Percentiles rank a stretch among this genome's conserved stretches.
Conservation (phyloP, 805 yeast genomes). For the Wickerhamiella musiphila region DNA sequence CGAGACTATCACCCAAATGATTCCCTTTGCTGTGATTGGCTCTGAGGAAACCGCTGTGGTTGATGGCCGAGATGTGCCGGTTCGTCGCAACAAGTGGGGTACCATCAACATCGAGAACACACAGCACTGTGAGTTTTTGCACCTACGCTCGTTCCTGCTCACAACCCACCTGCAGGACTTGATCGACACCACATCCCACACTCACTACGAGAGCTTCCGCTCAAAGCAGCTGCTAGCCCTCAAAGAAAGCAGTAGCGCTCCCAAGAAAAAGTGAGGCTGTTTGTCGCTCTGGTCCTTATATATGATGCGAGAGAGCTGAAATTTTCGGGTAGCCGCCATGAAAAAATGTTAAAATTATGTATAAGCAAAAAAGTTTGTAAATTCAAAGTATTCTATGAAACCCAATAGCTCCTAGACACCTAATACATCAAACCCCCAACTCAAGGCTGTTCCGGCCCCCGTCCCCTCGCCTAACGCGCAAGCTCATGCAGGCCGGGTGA, state of each 20-base stretch:
- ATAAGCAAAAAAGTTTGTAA: too few relatives aligned
- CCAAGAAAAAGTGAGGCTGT: conserved; percentile 7
- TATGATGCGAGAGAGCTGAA: too few relatives aligned
- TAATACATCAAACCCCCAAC: too few relatives aligned
- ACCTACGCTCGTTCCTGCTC: conserved; percentile 81
- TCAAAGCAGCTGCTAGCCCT: conserved; percentile 84
- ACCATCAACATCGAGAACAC: conserved; percentile 85
- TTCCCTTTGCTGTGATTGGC: conserved; percentile 93
- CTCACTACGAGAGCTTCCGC: conserved; percentile 87
- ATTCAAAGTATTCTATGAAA: too few relatives aligned
- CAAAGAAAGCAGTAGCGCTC: conserved; percentile 46
- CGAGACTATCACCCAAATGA: conserved; percentile 19
- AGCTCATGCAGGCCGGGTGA: too few relatives aligned
- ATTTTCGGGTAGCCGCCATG: too few relatives aligned
- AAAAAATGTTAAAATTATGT: too few relatives aligned
- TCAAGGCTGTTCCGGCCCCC: too few relatives aligned
- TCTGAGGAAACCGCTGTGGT: conserved; percentile 61
- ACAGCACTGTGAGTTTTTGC: conserved; percentile 88
- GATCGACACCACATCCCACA: conserved; percentile 75
- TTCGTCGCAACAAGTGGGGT: conserved; percentile 91
- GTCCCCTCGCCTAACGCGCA: too few relatives aligned
- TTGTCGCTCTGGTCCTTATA: not conserved
- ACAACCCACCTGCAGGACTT: conserved; percentile 92
- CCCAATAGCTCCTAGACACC: too few relatives aligned
- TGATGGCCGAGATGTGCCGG: conserved; percentile 68